Conservation (phyloP, 257 asterid species). For the Nicotiana otophora region DNA sequence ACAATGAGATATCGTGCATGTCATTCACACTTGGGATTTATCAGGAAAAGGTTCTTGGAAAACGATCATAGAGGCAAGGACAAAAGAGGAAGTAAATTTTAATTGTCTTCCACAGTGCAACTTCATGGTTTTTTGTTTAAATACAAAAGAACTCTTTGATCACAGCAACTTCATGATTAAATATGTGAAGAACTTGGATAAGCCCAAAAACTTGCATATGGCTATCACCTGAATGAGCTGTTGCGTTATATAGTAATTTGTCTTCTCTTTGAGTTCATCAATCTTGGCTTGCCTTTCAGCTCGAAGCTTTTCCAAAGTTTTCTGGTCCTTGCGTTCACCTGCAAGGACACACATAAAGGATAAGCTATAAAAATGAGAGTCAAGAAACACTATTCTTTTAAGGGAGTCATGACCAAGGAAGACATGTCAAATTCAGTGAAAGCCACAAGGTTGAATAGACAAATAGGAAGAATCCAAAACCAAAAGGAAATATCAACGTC, state of each 20-base stretch:
- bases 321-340: constrained; percentile 81
- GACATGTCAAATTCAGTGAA: background rate
- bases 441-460: background rate
- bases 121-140: background rate
- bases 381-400: background rate
- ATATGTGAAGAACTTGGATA: background rate
- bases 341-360: constrained; percentile 9
- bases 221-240: constrained; percentile 78
- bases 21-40: background rate
- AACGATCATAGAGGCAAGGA: background rate
- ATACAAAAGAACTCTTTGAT: background rate
- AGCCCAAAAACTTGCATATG: background rate
- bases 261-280: constrained; percentile 86
- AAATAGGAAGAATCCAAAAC: background rate
- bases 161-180: background rate
- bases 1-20: constrained; percentile 9
- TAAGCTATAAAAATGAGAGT: background rate
- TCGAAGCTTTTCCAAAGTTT: constrained; percentile 63
- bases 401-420: background rate
- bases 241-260: constrained; percentile 81
- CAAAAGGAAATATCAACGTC: background rate
- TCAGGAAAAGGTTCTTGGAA: background rate
- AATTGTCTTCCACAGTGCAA: background rate
- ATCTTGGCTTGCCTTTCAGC: constrained; percentile 84
- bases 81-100: background rate